Evolutionary conservation across 1,284 basidiomycete genomes (phyloP), one percentile per base, ranked within the genome.

Genomic region (Apiotrichum gracile): DNA sequence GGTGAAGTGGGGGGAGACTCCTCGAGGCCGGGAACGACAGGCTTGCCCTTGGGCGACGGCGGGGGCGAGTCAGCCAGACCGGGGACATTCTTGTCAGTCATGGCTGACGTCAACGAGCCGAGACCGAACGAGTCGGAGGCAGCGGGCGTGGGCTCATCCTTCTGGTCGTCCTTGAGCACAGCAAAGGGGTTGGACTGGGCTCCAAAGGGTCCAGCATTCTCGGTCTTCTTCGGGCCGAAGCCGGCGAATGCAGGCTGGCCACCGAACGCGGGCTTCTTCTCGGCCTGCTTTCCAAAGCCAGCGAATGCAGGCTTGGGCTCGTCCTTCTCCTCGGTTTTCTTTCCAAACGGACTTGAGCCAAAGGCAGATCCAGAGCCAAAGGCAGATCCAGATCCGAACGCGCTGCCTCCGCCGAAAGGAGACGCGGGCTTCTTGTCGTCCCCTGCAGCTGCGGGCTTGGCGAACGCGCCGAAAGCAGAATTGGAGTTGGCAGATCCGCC

Each of bases 1-100:
- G 51, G 24, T 57, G 61, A 4, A n/a, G 13, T 21, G 25, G 31
- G 22, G 7, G 44, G 50, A 13, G 64, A 56, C 21, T 66, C 50
- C 39, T 55, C 52, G 31, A 59, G 54, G 1, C 58, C 58, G 3
- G 58, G 58, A 5, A 59, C 53, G 27, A 22, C n/a, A 6, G 43
- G 19, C 12, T 24, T 52, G 54, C 41, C 58, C 33, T 35, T 37
- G 8, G 68, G 69, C 1, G 67, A 68, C 0, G 49, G 25, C 10
- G 72, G 69, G 3, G 66, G 65, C 4, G 65, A 68, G 16, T 68
- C 65, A 22, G 43, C 63, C 17, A 68, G 53, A 3, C 66, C 68
- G 2, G 68, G 65, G 2, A 65, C 60, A n/a, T 43, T 47, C 27
- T 54, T 50, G 13, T 52, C 38, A 21, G 54, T 41, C 19, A 73